Percentiles rank a stretch among this genome's conserved stretches.
Evolutionary conservation across 371 early-diverging fungal species (phyloP).

Genomic region (Lichtheimia corymbifera): DNA sequence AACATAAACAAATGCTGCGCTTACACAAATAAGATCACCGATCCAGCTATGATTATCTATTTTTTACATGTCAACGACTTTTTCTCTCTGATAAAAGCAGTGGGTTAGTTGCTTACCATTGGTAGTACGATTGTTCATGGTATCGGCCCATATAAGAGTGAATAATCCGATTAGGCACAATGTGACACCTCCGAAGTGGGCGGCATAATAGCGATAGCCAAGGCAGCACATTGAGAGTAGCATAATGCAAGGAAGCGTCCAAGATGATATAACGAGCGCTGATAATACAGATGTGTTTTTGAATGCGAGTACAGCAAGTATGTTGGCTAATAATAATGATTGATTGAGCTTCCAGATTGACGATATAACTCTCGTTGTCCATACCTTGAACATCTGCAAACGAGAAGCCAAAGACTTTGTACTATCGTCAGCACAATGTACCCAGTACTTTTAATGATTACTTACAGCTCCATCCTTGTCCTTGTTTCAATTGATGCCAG

Average conservation of each 20-base stretch:
- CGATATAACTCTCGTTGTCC: no score
- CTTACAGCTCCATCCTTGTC: slow-evolving; percentile 6
- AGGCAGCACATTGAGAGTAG: slow-evolving; percentile 33
- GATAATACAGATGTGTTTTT: slow-evolving; percentile 47
- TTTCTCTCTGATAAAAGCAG: no score
- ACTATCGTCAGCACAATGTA: neutral
- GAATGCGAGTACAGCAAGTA: slow-evolving; percentile 44
- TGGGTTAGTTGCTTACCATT: no score
- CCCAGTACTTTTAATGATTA: neutral
- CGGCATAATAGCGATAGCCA: slow-evolving; percentile 23
- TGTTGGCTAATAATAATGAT: slow-evolving; percentile 32
- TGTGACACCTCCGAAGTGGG: slow-evolving; percentile 30
- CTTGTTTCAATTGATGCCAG: neutral
- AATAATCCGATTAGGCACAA: slow-evolving; percentile 36
- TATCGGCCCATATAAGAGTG: slow-evolving; percentile 40
- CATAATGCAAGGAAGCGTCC: slow-evolving; percentile 50
- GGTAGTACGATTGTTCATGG: neutral
- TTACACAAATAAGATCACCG: slow-evolving; percentile 47
- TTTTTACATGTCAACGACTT: neutral
- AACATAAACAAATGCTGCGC: slow-evolving; percentile 3
- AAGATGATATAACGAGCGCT: slow-evolving; percentile 39
- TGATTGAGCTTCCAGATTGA: neutral
- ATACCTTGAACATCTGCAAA: slow-evolving; percentile 46
- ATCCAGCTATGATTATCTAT: slow-evolving; percentile 48
- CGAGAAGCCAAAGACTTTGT: slow-evolving; percentile 38